Percentiles rank a stretch among this genome's conserved stretches.
Conservation (phyloP, 805 yeast species). For the Komagataella kurtzmanii region DNA sequence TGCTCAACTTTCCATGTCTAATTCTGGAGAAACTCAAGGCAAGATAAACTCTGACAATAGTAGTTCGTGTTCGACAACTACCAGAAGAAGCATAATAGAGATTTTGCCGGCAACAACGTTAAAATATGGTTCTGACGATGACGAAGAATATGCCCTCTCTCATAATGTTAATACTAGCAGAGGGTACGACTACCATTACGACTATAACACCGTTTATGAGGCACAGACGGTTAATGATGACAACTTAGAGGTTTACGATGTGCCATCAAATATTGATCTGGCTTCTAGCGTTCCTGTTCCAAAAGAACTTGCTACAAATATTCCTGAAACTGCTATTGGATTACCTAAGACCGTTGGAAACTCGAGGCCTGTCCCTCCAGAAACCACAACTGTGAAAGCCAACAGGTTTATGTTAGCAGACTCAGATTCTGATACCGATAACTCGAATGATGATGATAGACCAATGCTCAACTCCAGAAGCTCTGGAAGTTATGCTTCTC, state of each 20-base stretch:
- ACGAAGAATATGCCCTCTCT: constrained; percentile 50
- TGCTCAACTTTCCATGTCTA: background rate
- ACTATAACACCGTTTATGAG: constrained; percentile 66
- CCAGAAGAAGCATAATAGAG: constrained; percentile 25
- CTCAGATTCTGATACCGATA: background rate
- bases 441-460: background rate
- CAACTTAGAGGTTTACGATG: constrained; percentile 21
- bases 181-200: constrained; percentile 69
- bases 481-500: background rate
- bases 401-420: constrained; percentile 1
- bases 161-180: constrained; percentile 62
- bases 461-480: background rate
- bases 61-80: background rate
- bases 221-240: constrained; percentile 19
- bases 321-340: background rate
- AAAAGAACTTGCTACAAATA: background rate
- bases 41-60: constrained; percentile 1
- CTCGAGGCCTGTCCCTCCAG: background rate
- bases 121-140: constrained; percentile 56
- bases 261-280: constrained; percentile 15
- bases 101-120: constrained; percentile 86
- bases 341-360: background rate
- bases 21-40: background rate
- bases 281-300: background rate
- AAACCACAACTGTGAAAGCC: background rate